Base-by-base conservation (phyloP, 169 alveolate species). In the Condylostoma magnum region DNA sequence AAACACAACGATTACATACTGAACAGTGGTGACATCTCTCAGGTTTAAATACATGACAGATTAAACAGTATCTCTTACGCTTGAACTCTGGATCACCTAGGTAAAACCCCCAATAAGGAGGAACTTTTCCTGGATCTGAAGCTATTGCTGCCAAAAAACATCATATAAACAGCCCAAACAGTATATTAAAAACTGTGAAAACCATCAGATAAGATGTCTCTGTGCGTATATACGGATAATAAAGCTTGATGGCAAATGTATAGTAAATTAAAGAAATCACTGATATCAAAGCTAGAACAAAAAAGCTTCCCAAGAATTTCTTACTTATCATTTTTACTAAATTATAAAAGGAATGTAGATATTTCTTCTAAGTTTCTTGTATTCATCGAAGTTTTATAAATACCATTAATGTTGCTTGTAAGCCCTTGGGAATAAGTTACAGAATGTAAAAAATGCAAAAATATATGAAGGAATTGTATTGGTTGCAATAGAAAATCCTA, bases 1-100 rank as follows among this genome's bases (percentile, higher is more conserved):
- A 68, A n/a, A 86, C 90, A 77, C 85, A 77, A 25, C 90, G 81
- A 33, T 86, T 77, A 67, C 96, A 92, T 22, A 77, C 76, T 0
- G 92, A 86, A 55, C 96, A 92, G 76, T 92, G 96, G 47, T 90
- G 93, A 22, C 94, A 84, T 47, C 96, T 73, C 53, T 87, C 94
- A 15, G 96, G 96, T 56, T 87, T 86, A 69, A 91, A 91, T 4
- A 86, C 91, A 84, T 91, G 90, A 65, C 96, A 91, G 83, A 84
- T 91, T 31, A 91, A 52, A 60, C 96, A 91, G 73, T 91, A 91
- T 56, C 95, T 69, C 44, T 90, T 73, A 37, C 93, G 60, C 68
- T 86, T 88, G 25, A 82, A 51, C 60, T 88, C 96, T 4, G 90
- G 76, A 63, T 88, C 96, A 51, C 93, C 96, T 33, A 87, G 68